A percentile compares a stretch with the other conserved stretches of the same genome.
Evolutionary conservation across 148 eudicot genomes (phyloP).

Genomic region (Heliosperma pusillum): DNA sequence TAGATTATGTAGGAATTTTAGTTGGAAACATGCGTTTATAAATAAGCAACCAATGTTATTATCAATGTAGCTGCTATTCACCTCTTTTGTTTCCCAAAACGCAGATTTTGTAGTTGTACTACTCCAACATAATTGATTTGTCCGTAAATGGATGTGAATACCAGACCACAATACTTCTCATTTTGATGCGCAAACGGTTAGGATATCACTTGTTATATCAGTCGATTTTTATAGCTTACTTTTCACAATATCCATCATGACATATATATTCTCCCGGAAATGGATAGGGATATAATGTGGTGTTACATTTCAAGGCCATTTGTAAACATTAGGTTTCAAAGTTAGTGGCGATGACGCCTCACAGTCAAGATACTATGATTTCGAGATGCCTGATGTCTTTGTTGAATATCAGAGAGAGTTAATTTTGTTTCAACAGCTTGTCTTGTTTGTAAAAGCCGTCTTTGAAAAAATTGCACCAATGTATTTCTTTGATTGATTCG

Average conservation of each 20-base stretch:
- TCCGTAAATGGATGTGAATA: neutral
- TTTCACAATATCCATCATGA: neutral
- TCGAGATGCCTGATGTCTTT: neutral
- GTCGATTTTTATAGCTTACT: neutral
- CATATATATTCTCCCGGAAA: neutral
- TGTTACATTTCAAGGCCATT: too few relatives aligned
- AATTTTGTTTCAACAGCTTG: neutral
- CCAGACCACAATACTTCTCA: neutral
- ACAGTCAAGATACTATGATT: neutral
- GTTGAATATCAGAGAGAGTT: neutral
- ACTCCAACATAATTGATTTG: neutral
- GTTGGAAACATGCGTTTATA: neutral
- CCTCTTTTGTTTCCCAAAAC: neutral
- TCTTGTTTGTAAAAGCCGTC: neutral
- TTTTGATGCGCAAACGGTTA: neutral
- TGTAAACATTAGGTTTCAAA: neutral
- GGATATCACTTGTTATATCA: neutral
- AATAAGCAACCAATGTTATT: neutral
- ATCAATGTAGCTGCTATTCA: neutral
- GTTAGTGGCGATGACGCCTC: neutral
- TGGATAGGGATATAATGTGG: neutral
- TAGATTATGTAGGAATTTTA: neutral
- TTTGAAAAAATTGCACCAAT: neutral
- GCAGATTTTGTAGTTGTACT: neutral
- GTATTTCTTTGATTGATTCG: neutral